Conservation (phyloP, 371 early-diverging fungal genomes). For the Gilbertella persicaria region DNA sequence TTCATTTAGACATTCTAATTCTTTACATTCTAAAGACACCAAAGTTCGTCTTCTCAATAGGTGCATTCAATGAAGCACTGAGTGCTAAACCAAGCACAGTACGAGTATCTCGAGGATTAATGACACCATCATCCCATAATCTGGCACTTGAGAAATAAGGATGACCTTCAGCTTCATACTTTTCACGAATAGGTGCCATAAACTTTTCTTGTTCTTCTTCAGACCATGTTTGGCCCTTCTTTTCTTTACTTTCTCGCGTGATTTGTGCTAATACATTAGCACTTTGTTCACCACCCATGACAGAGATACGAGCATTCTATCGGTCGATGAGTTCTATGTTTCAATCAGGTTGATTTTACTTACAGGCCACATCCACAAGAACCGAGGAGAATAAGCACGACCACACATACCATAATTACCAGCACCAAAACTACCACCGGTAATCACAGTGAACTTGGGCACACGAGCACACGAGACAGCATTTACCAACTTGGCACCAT, state of each 20-base stretch:
- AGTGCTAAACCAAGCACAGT: slow-evolving; percentile 85
- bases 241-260: slow-evolving; percentile 81
- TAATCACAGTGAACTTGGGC: slow-evolving; percentile 93
- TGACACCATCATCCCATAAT: slow-evolving; percentile 98
- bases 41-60: slow-evolving; percentile 78
- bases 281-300: slow-evolving; percentile 99
- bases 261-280: slow-evolving; percentile 94
- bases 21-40: slow-evolving; percentile 98
- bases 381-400: slow-evolving; percentile 91
- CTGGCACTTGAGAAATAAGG: slow-evolving; percentile 91
- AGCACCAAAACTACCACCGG: slow-evolving; percentile 93
- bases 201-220: slow-evolving; percentile 76
- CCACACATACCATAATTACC: slow-evolving; percentile 99
- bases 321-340: background rate
- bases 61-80: slow-evolving; percentile 82
- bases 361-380: slow-evolving; percentile 98
- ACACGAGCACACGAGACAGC: slow-evolving; percentile 95
- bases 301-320: slow-evolving; percentile 89
- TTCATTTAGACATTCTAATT: no score
- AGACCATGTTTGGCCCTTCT: slow-evolving; percentile 79
- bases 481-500: slow-evolving; percentile 97
- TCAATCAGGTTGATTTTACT: no score
- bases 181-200: slow-evolving; percentile 83
- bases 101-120: slow-evolving; percentile 91
- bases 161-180: slow-evolving; percentile 94